phyloP scores from a whole-genome alignment of 768 basidiomycete genomes.

The Suillus lakei region DNA sequence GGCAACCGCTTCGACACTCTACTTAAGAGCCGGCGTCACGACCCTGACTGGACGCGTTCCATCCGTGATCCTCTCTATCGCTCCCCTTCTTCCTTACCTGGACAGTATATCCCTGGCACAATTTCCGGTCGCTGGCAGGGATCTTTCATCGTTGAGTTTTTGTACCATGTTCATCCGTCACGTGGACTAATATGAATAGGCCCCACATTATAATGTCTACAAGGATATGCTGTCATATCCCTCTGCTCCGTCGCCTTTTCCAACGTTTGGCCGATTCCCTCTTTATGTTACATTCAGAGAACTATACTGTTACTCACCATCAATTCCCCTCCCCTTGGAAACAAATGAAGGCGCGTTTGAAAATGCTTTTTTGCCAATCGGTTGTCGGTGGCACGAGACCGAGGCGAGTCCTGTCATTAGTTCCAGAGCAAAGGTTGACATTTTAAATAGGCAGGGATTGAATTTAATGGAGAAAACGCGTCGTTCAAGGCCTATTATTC shows the following conservation, averaged over 20 bases:
- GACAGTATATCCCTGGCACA: conserved; percentile 46
- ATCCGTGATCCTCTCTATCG: conserved; percentile 12
- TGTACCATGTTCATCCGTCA: background rate
- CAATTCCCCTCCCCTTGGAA: conserved; percentile 38
- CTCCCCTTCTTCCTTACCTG: conserved; percentile 7
- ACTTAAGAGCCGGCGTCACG: conserved; percentile 34
- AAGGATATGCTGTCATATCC: conserved; percentile 39
- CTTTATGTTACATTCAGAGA: conserved; percentile 55
- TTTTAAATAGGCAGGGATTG: conserved; percentile 29
- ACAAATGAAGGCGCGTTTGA: conserved; percentile 40
- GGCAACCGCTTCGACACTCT: conserved; percentile 24
- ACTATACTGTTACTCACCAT: conserved; percentile 45
- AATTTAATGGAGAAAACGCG: conserved; percentile 36
- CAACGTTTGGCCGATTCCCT: conserved; percentile 46
- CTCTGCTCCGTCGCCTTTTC: conserved; percentile 40
- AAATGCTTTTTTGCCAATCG: conserved; percentile 53
- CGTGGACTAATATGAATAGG: conserved; percentile 31
- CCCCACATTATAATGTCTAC: conserved; percentile 44
- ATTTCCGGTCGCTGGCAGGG: conserved; percentile 57
- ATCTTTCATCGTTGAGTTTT: conserved; percentile 44
- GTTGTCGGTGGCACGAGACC: conserved; percentile 38
- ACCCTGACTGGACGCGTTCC: conserved; percentile 36
- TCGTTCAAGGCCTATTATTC: conserved; percentile 46
- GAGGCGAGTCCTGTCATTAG: conserved; percentile 24
- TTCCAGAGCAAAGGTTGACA: background rate